phyloP scores from a whole-genome alignment of 495 filamentous ascomycete species.

The Pseudotulostoma volvatum region DNA sequence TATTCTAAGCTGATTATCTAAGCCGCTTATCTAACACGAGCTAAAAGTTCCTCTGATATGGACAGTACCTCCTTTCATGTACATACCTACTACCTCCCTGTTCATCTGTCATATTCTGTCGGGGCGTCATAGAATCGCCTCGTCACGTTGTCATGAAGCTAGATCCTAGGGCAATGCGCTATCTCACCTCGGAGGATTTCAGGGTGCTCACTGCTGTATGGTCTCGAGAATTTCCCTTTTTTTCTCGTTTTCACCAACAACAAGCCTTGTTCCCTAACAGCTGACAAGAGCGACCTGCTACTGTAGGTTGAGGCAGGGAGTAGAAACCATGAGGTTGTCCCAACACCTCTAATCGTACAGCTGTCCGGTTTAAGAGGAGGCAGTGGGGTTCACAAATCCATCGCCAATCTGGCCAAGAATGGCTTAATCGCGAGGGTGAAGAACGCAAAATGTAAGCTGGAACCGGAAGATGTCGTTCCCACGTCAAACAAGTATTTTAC shows the following conservation, averaged over 20 bases:
- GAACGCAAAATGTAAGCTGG: conserved; percentile 72
- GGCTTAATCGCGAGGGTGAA: conserved; percentile 83
- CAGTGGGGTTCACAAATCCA: conserved; percentile 69
- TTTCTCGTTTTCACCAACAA: conserved; percentile 12
- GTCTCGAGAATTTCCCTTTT: conserved; percentile 7
- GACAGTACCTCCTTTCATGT: too few species aligned
- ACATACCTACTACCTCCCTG: too few species aligned
- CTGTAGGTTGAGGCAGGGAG: conserved; percentile 75
- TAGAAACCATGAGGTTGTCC: conserved; percentile 93
- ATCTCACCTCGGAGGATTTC: conserved; percentile 88
- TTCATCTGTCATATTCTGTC: too few species aligned
- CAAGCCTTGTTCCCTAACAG: conserved; percentile 8
- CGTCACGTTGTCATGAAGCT: conserved; percentile 53
- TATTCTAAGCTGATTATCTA: too few species aligned
- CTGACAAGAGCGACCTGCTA: conserved; percentile 16
- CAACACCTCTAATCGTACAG: conserved; percentile 72
- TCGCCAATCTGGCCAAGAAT: conserved; percentile 82
- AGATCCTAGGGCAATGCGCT: conserved; percentile 78
- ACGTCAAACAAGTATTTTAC: too few species aligned
- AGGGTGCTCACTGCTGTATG: conserved; percentile 80
- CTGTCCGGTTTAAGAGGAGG: conserved; percentile 68
- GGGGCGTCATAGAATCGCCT: too few species aligned
- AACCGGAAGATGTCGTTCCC: too few species aligned
- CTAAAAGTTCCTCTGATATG: too few species aligned
- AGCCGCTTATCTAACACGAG: too few species aligned